phyloP scores from a whole-genome alignment of 768 basidiomycete species.

The Podaxis pistillaris region DNA sequence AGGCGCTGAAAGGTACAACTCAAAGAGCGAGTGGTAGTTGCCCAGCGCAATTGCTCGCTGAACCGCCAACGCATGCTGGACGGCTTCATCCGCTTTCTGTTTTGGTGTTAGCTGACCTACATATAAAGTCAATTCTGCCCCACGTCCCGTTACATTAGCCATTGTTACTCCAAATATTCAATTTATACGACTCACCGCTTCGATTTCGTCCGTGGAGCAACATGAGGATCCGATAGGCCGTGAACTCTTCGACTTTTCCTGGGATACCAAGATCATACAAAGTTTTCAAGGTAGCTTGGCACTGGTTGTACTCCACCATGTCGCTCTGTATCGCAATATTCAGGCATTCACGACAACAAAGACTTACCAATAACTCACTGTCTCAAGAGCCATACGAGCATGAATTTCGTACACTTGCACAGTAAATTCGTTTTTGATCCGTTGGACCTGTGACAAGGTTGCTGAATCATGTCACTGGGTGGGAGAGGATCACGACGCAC shows the following conservation, averaged over 20 bases:
- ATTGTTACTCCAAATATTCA: not conserved
- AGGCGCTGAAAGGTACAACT: conserved; percentile 77
- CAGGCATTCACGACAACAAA: conserved; percentile 9
- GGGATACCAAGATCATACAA: conserved; percentile 93
- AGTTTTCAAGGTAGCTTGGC: conserved; percentile 84
- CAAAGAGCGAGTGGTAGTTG: conserved; percentile 93
- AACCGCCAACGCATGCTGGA: conserved; percentile 87
- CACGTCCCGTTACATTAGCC: not conserved
- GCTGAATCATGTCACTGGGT: not conserved
- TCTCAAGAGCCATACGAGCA: conserved; percentile 84
- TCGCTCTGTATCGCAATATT: conserved; percentile 59
- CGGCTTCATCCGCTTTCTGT: conserved; percentile 80
- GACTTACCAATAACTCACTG: conserved; percentile 20
- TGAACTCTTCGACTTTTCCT: conserved; percentile 93
- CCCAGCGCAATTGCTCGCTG: conserved; percentile 88
- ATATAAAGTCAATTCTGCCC: conserved; percentile 87
- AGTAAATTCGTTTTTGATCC: conserved; percentile 98
- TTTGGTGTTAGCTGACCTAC: conserved; percentile 95
- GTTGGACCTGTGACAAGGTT: conserved; percentile 71
- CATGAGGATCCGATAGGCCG: conserved; percentile 97
- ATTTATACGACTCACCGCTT: conserved; percentile 62
- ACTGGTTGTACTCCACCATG: conserved; percentile 99
- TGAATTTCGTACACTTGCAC: conserved; percentile 98
- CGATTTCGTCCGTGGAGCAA: conserved; percentile 91
- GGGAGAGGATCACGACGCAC: conserved; percentile 48